phyloP scores from a whole-genome alignment of 192 early-diverging fungal species.

The Anaeromyces robustus region DNA sequence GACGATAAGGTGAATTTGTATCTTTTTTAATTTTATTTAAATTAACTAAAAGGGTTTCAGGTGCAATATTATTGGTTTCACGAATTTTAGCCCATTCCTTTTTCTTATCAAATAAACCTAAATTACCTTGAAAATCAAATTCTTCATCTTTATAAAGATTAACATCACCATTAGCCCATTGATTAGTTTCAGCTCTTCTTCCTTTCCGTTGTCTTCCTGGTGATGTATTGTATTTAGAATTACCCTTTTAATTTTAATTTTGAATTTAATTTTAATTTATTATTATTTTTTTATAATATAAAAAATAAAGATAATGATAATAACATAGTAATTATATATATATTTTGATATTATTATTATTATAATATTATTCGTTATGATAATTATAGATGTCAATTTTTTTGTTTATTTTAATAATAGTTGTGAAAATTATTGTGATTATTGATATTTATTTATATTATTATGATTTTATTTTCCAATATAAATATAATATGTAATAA shows the following conservation, averaged over 20 bases:
- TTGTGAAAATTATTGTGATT: too few relatives aligned
- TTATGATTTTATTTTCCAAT: too few relatives aligned
- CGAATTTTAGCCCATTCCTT: conserved; percentile 52
- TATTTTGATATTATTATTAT: too few relatives aligned
- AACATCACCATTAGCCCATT: conserved; percentile 41
- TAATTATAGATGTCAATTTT: too few relatives aligned
- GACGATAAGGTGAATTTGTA: background rate
- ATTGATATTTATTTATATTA: too few relatives aligned
- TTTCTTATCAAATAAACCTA: conserved; percentile 55
- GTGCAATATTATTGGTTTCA: conserved; percentile 43
- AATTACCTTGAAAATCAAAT: conserved; percentile 48
- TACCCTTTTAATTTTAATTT: background rate
- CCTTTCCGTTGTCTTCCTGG: background rate
- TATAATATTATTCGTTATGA: too few relatives aligned
- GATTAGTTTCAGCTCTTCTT: background rate
- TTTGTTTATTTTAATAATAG: too few relatives aligned
- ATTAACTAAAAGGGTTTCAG: conserved; percentile 56
- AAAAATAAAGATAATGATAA: too few relatives aligned
- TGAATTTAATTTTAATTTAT: too few relatives aligned
- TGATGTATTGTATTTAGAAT: background rate
- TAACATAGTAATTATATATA: too few relatives aligned
- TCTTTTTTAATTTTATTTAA: conserved; percentile 35
- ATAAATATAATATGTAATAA: too few relatives aligned
- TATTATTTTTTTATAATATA: too few relatives aligned
- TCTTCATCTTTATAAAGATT: conserved; percentile 40